These are phyloP conservation scores for Capsella rubella DNA, from an alignment of 441 rosid species.

Conservation along the genomic window DNA sequence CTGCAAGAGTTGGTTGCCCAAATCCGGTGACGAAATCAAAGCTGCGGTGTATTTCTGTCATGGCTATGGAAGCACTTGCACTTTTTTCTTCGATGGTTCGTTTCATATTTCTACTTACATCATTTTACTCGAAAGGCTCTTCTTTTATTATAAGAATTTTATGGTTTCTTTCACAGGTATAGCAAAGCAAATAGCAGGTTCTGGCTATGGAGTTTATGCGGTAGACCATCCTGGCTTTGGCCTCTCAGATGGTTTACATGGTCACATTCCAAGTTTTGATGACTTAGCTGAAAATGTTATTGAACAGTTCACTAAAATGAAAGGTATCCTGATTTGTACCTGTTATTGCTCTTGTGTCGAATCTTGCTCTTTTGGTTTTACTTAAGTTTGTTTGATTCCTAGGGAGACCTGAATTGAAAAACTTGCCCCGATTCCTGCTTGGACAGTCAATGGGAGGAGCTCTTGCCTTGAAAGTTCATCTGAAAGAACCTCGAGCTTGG, in stretches of 20 bases:
- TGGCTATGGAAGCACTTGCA: slow-evolving; percentile 98
- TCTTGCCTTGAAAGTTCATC: slow-evolving; percentile 77
- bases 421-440: slow-evolving; percentile 74
- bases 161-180: slow-evolving; percentile 60
- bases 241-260: slow-evolving; percentile 90
- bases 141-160: not conserved
- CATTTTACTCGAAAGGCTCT: not conserved
- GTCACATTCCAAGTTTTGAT: slow-evolving; percentile 80
- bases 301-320: slow-evolving; percentile 72
- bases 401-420: slow-evolving; percentile 74
- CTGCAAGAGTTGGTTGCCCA: slow-evolving; percentile 87
- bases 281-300: slow-evolving; percentile 73
- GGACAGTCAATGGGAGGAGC: slow-evolving; percentile 99
- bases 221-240: slow-evolving; percentile 94
- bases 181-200: slow-evolving; percentile 72
- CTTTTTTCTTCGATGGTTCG: slow-evolving; percentile 97
- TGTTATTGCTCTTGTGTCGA: slow-evolving; percentile 15
- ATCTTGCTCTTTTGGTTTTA: not conserved
- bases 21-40: slow-evolving; percentile 60
- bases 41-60: slow-evolving; percentile 80
- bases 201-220: slow-evolving; percentile 81
- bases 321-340: slow-evolving; percentile 54
- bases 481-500: slow-evolving; percentile 56
- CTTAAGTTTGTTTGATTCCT: slow-evolving; percentile 32
- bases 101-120: slow-evolving; percentile 27